These are phyloP conservation scores for Metschnikowia similis DNA, from an alignment of 805 yeast species.

Conservation along the genomic window DNA sequence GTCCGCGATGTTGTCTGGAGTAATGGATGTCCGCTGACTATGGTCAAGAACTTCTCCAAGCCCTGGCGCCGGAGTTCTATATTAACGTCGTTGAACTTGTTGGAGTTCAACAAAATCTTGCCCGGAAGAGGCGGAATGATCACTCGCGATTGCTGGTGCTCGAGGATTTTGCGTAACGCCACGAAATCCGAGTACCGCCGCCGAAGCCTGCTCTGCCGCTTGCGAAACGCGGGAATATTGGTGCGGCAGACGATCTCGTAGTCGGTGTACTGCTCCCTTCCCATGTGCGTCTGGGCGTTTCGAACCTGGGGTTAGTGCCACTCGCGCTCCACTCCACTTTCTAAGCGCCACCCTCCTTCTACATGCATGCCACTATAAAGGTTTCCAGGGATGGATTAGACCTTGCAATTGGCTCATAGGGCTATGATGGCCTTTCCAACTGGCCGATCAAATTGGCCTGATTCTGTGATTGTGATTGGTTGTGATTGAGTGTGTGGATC, in stretches of 20 bases:
- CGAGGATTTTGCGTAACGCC: conserved; percentile 65
- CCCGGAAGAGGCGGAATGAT: conserved; percentile 87
- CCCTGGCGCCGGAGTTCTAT: conserved; percentile 84
- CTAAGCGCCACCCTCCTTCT: no score
- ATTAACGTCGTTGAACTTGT: conserved; percentile 74
- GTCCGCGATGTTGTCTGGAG: conserved; percentile 81
- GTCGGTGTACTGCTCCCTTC: conserved; percentile 77
- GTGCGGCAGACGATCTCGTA: conserved; percentile 88
- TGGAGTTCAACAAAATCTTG: conserved; percentile 62
- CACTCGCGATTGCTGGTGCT: conserved; percentile 73
- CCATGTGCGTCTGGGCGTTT: conserved; percentile 71
- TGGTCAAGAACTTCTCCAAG: conserved; percentile 67
- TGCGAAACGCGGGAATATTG: conserved; percentile 82
- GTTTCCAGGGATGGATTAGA: no score
- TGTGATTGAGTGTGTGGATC: no score
- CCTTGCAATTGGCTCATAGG: no score
- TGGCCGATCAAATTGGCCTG: no score
- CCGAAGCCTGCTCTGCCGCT: conserved; percentile 61
- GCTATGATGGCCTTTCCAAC: no score
- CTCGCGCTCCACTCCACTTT: background rate
- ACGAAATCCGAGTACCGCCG: conserved; percentile 91
- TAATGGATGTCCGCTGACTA: conserved; percentile 90
- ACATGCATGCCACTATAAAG: background rate
- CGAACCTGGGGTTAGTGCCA: conserved; percentile 39
- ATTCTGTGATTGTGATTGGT: no score